Evolutionary conservation across 1,139 yeast genomes (phyloP).

Genomic region (Sugiyamaella xylanicola): DNA sequence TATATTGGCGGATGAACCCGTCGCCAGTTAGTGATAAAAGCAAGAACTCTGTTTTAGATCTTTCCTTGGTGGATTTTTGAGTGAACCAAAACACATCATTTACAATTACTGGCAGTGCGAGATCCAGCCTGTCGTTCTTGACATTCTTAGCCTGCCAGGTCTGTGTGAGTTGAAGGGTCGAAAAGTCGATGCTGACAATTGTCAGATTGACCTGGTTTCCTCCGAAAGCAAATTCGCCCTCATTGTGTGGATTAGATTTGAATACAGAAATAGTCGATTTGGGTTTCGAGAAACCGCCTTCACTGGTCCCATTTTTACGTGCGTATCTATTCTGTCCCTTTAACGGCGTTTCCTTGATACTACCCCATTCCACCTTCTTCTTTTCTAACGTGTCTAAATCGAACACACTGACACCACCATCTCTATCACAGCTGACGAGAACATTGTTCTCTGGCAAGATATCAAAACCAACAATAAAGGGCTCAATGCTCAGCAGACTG

Average conservation of each 20-base stretch:
- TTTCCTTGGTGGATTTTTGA: neutral
- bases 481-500: conserved; percentile 5
- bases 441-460: neutral
- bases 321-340: conserved; percentile 13
- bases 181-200: conserved; percentile 28
- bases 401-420: conserved; percentile 13
- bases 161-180: conserved; percentile 21
- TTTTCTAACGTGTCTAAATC: conserved; percentile 10
- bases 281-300: neutral
- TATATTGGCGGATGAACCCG: conserved; percentile 55
- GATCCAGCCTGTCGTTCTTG: conserved; percentile 42
- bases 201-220: conserved; percentile 53
- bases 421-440: conserved; percentile 17
- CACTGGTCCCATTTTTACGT: conserved; percentile 1
- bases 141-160: conserved; percentile 46
- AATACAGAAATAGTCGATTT: conserved; percentile 4
- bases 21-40: conserved; percentile 67
- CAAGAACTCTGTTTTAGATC: conserved; percentile 15
- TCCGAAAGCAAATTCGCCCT: conserved; percentile 41
- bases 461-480: conserved; percentile 20
- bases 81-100: conserved; percentile 39
- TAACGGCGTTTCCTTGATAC: neutral
- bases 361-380: conserved; percentile 13
- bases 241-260: conserved; percentile 22
- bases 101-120: conserved; percentile 45